phyloP scores from a whole-genome alignment of 2,329 filamentous ascomycete genomes.

The Daldinia sp. region DNA sequence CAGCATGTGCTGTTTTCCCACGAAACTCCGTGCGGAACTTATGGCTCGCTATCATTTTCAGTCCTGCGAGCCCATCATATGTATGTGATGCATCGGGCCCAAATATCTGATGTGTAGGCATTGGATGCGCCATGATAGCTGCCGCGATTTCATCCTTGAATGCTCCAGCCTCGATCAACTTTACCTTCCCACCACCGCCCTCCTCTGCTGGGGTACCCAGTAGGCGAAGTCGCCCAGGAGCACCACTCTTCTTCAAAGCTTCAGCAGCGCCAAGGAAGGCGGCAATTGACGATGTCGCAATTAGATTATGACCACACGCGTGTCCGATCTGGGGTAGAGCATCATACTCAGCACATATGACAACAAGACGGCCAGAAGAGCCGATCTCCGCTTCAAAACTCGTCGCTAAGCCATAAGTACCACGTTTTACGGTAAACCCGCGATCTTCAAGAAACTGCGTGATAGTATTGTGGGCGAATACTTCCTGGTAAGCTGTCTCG shows the following conservation, averaged over 20 bases:
- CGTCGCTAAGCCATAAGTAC: slow-evolving; percentile 65
- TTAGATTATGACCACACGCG: slow-evolving; percentile 61
- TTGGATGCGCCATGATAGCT: slow-evolving; percentile 51
- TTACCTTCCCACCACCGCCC: slow-evolving; percentile 57
- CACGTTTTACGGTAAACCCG: slow-evolving; percentile 60
- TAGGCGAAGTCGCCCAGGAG: slow-evolving; percentile 55
- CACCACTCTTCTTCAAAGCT: slow-evolving; percentile 49
- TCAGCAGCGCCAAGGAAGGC: slow-evolving; percentile 56
- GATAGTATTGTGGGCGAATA: slow-evolving; percentile 64
- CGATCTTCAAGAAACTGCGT: slow-evolving; percentile 58
- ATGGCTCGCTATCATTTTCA: slow-evolving; percentile 51
- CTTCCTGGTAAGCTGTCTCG: slow-evolving; percentile 64
- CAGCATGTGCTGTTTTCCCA: slow-evolving; percentile 54
- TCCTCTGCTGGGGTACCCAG: slow-evolving; percentile 60
- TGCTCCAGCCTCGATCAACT: slow-evolving; percentile 52
- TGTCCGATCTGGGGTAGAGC: slow-evolving; percentile 61
- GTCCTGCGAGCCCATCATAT: slow-evolving; percentile 46
- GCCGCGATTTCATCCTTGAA: slow-evolving; percentile 49
- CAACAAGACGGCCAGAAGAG: slow-evolving; percentile 56
- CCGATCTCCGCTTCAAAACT: slow-evolving; percentile 63
- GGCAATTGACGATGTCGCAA: slow-evolving; percentile 56
- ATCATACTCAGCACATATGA: slow-evolving; percentile 62
- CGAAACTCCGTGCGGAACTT: slow-evolving; percentile 53
- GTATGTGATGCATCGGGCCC: slow-evolving; percentile 8
- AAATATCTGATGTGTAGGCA: slow-evolving; percentile 18